Percentiles rank a stretch among this genome's conserved stretches.
Conservation (phyloP, 768 basidiomycete genomes). For the Boletales sp. region DNA sequence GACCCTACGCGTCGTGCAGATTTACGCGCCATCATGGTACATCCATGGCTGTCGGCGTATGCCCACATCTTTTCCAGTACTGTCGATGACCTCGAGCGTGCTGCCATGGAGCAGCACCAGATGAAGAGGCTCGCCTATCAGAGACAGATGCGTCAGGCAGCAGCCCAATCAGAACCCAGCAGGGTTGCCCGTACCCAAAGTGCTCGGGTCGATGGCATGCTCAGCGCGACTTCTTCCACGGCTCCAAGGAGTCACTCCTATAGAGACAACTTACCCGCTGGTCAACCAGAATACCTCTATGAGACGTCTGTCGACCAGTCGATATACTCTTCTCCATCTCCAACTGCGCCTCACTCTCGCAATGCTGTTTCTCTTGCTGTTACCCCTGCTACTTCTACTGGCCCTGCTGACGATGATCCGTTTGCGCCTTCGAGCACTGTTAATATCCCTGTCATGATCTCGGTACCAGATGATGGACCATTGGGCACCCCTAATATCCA, state of each 20-base stretch:
- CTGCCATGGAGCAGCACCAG: conserved; percentile 82
- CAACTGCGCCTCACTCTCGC: conserved; percentile 35
- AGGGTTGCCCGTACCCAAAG: conserved; percentile 49
- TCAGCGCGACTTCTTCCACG: conserved; percentile 31
- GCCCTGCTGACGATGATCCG: conserved; percentile 62
- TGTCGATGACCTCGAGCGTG: conserved; percentile 74
- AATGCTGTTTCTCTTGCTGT: conserved; percentile 40
- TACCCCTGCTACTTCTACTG: conserved; percentile 40
- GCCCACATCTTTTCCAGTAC: conserved; percentile 53
- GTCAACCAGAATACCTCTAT: conserved; percentile 68
- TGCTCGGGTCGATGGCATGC: conserved; percentile 49
- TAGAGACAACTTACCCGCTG: conserved; percentile 43
- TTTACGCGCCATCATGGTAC: conserved; percentile 76
- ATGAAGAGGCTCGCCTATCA: conserved; percentile 80
- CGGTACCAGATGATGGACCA: conserved; percentile 23
- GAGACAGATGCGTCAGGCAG: conserved; percentile 66
- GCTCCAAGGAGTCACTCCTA: conserved; percentile 41
- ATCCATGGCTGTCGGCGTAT: conserved; percentile 73
- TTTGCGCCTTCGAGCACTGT: conserved; percentile 47
- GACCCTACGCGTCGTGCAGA: conserved; percentile 80
- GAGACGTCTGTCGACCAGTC: conserved; percentile 66
- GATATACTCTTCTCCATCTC: conserved; percentile 36
- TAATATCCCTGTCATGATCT: conserved; percentile 28
- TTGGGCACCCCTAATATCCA: conserved; percentile 15
- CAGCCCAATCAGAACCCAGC: conserved; percentile 27